A percentile compares a stretch with the other conserved stretches of the same genome.
Evolutionary conservation across 73 alveolate genomes (phyloP).

Genomic region (Paramecium primaurelia): DNA sequence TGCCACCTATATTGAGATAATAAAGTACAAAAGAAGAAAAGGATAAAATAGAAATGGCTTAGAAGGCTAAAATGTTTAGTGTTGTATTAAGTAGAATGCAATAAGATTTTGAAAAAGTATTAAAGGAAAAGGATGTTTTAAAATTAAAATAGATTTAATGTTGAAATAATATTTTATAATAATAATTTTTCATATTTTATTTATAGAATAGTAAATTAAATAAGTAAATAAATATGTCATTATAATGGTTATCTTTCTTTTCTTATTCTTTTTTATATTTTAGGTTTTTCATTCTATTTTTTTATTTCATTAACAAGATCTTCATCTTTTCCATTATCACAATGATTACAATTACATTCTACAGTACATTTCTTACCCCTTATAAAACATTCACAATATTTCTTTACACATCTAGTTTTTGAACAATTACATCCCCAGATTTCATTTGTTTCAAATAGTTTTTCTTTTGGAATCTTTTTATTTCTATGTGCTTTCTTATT

Average conservation of each 20-base stretch:
- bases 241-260: neutral
- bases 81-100: slow-evolving; percentile 33
- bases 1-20: slow-evolving; percentile 27
- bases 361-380: slow-evolving; percentile 20
- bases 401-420: slow-evolving; percentile 9
- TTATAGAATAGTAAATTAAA: neutral
- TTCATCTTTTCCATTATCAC: slow-evolving; percentile 51
- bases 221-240: neutral
- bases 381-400: slow-evolving; percentile 40
- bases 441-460: neutral
- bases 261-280: neutral
- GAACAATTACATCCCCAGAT: slow-evolving; percentile 48
- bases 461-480: neutral
- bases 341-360: slow-evolving; percentile 28
- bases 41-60: neutral
- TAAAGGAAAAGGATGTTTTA: neutral
- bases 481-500: slow-evolving; percentile 17
- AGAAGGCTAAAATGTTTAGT: slow-evolving; percentile 7
- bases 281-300: neutral
- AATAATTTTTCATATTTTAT: neutral
- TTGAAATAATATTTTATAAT: neutral
- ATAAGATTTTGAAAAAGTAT: slow-evolving; percentile 16
- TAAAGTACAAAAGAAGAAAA: neutral
- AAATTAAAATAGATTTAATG: neutral
- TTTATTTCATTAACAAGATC: neutral